Conservation (phyloP, 2,329 filamentous ascomycete genomes). For the Fusarium longipes region DNA sequence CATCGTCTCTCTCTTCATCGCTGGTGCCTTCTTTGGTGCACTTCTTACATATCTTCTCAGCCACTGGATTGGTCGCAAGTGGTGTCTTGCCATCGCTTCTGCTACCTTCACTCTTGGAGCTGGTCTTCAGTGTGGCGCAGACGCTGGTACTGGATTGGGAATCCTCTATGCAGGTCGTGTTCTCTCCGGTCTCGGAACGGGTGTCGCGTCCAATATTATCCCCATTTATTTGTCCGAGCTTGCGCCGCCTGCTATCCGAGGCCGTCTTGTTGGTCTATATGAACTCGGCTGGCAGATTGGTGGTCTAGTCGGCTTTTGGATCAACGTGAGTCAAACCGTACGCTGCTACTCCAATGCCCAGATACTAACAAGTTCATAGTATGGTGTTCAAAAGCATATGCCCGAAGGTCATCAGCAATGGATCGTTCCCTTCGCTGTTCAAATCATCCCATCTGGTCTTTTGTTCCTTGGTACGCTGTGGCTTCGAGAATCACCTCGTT, state of each 20-base stretch:
- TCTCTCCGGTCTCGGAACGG: conserved; percentile 8
- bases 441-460: conserved; percentile 65
- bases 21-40: conserved; percentile 76
- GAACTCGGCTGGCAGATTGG: conserved; percentile 28
- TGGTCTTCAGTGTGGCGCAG: conserved; percentile 67
- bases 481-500: conserved; percentile 68
- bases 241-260: conserved; percentile 64
- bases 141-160: conserved; percentile 49
- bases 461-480: conserved; percentile 61
- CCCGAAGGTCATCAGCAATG: conserved; percentile 49
- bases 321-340: background rate
- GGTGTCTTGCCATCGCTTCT: conserved; percentile 53
- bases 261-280: conserved; percentile 52
- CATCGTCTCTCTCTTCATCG: conserved; percentile 71
- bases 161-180: conserved; percentile 20
- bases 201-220: conserved; percentile 48
- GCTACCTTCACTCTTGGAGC: conserved; percentile 54
- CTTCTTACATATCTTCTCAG: conserved; percentile 63
- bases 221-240: conserved; percentile 60
- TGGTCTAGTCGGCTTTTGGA: conserved; percentile 18
- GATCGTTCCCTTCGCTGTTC: conserved; percentile 64
- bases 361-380: background rate
- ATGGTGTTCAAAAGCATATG: conserved; percentile 38
- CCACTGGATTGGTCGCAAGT: conserved; percentile 38
- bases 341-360: accelerated